phyloP scores from a whole-genome alignment of 257 asterid species.

The Coffea canephora region DNA sequence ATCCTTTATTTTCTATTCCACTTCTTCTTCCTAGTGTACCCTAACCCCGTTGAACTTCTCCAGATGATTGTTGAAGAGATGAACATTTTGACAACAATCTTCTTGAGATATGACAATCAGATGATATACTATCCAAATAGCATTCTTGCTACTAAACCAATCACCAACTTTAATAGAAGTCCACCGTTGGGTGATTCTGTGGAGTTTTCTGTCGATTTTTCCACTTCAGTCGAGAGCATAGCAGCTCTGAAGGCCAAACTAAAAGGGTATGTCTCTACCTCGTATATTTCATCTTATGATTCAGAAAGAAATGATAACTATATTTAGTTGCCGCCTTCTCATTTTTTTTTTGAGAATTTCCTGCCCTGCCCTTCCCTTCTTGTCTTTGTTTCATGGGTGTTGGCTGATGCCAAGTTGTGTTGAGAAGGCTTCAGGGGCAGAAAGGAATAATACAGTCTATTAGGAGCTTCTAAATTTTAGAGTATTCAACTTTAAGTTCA shows the following conservation, averaged over 20 bases:
- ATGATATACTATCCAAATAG: constrained; percentile 65
- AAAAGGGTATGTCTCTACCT: constrained; percentile 42
- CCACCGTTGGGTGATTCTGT: constrained; percentile 73
- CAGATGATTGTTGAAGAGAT: constrained; percentile 79
- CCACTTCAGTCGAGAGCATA: constrained; percentile 65
- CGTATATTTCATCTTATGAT: background rate
- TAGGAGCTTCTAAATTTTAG: background rate
- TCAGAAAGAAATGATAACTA: background rate
- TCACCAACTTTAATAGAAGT: constrained; percentile 66
- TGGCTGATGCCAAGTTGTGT: background rate
- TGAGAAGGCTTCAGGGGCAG: background rate
- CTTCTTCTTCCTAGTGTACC: background rate
- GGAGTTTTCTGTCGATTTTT: constrained; percentile 71
- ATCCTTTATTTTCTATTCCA: background rate
- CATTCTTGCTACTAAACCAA: constrained; percentile 50
- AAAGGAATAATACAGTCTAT: too few relatives aligned
- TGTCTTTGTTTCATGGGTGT: background rate
- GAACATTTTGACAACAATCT: constrained; percentile 66
- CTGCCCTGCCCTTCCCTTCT: background rate
- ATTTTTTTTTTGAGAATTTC: background rate
- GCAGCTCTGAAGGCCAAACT: constrained; percentile 57
- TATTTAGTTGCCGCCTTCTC: background rate
- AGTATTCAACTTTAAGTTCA: background rate
- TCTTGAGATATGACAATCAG: constrained; percentile 57
- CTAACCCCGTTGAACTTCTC: background rate